A percentile compares a stretch with the other conserved stretches of the same genome.
phyloP scores from a whole-genome alignment of 1,284 basidiomycete genomes.

The Irpex sp. region DNA sequence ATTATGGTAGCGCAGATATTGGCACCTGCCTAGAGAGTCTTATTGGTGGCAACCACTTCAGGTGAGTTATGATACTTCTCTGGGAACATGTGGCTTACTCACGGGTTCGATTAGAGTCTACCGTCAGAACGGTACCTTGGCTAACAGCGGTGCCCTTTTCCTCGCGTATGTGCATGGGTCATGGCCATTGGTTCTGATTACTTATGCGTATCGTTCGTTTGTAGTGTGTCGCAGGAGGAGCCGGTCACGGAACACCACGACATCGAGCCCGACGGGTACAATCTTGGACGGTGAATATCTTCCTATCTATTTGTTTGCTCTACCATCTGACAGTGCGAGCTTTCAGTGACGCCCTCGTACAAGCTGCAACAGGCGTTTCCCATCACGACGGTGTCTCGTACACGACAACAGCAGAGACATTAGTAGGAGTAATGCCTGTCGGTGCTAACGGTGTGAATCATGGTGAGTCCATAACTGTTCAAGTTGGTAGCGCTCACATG shows the following conservation, averaged over 20 bases:
- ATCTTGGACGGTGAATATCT: slow-evolving; percentile 36
- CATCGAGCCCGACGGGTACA: slow-evolving; percentile 50
- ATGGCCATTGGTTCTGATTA: neutral
- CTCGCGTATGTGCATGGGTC: slow-evolving; percentile 44
- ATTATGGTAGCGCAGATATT: slow-evolving; percentile 50
- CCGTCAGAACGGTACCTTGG: slow-evolving; percentile 64
- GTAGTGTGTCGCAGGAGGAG: slow-evolving; percentile 59
- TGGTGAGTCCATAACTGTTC: slow-evolving; percentile 20
- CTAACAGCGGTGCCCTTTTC: slow-evolving; percentile 61
- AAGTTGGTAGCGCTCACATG: neutral
- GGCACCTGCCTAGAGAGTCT: slow-evolving; percentile 62
- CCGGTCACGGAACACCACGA: slow-evolving; percentile 38
- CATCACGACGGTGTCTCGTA: slow-evolving; percentile 43
- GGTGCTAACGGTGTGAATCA: slow-evolving; percentile 47
- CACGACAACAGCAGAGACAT: slow-evolving; percentile 37
- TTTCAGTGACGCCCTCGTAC: slow-evolving; percentile 38
- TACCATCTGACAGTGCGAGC: neutral
- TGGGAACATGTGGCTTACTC: neutral
- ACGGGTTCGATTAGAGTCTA: slow-evolving; percentile 46
- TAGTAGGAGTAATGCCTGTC: slow-evolving; percentile 45
- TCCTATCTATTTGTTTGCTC: neutral
- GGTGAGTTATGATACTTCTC: slow-evolving; percentile 26
- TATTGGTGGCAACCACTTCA: slow-evolving; percentile 63
- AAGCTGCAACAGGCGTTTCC: slow-evolving; percentile 36
- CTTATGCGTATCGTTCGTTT: too few species aligned